Evolutionary conservation across 1,284 basidiomycete species (phyloP), one percentile per base, ranked within the genome.

Genomic region (Bondarzewia mesenterica): DNA sequence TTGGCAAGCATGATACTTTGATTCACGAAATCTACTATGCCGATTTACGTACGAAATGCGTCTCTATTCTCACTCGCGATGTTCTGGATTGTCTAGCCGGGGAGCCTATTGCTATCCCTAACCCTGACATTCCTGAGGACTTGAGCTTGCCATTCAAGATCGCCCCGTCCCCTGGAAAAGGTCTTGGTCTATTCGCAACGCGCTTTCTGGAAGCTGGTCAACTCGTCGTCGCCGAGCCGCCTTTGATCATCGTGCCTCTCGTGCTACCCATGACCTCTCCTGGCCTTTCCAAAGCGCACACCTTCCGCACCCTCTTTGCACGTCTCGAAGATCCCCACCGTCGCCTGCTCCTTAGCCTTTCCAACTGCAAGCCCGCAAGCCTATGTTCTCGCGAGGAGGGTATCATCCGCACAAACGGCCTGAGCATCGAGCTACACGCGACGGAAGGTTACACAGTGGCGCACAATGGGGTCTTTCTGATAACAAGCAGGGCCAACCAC

Each of bases 381-480:
- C 43, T 44, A 21, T 52, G 54, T 38, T 42, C 45, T 2, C 25
- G 51, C 4, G 55, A 63, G 16, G 62, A 67, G 47, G 58, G 59
- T 1, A 63, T 72, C 32, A 52, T 70, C 47, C 58, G 57, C 46
- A 61, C 64, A 7, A 69, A 71, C 47, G 60, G 65, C 0, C 52
- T 72, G n/a, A 60, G 58, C 2, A 63, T 74, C 14, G 52, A 61
- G 15, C 58, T 73, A 1, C 42, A 57, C 20, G 58, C 29, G 2
- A 32, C 29, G 29, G 15, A 15, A 8, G 16, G 12, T 12, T 10
- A 18, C 21, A 5, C 21, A 8, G 27, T 54, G 5, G 58, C 58
- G 6, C 68, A 71, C 51, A 60, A 63, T 2, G 70, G 57, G 1
- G 35, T 73, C 1, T 73, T 72, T 47, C 54, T 67, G 15, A 56